Percentiles rank a stretch among this genome's conserved stretches.
These are phyloP conservation scores for Acer campestre DNA, from an alignment of 345 rosid species.

Conservation along the genomic window DNA sequence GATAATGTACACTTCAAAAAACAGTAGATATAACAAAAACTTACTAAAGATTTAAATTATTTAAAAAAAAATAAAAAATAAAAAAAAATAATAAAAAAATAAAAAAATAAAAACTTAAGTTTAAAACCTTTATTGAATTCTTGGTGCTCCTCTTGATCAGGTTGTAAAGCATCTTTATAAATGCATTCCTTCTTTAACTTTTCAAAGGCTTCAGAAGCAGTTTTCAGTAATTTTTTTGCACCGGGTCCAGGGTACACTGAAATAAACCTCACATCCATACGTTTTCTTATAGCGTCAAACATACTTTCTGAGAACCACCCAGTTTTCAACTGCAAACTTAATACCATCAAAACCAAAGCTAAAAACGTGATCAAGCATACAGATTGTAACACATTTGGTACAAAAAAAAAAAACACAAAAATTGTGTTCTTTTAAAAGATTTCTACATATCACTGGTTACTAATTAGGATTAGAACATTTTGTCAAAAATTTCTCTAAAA, in stretches of 20 bases:
- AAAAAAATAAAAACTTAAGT: neutral
- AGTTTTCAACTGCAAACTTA: constrained; percentile 62
- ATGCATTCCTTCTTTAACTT: constrained; percentile 63
- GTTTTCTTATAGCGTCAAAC: constrained; percentile 74
- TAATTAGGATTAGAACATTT: neutral
- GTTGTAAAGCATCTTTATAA: constrained; percentile 47
- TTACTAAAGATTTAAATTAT: constrained; percentile 20
- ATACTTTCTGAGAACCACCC: constrained; percentile 84
- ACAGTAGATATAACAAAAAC: constrained; percentile 11
- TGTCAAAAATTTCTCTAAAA: neutral
- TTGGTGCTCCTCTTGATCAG: constrained; percentile 41
- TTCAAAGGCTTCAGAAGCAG: constrained; percentile 71
- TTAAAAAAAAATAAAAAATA: too few relatives aligned
- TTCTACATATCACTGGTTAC: neutral
- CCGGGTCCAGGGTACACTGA: constrained; percentile 72
- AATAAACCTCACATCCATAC: constrained; percentile 77
- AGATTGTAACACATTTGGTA: constrained; percentile 2
- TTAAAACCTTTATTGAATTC: constrained; percentile 47
- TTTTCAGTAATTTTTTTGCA: constrained; percentile 68
- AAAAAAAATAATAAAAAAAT: too few relatives aligned
- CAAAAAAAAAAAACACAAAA: neutral
- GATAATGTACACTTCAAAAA: neutral
- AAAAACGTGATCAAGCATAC: constrained; percentile 5
- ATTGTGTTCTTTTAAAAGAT: neutral
- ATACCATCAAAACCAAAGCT: constrained; percentile 19